Evolutionary conservation across 352 stramenopile genomes (phyloP).

Genomic region (Phytophthora melonis): DNA sequence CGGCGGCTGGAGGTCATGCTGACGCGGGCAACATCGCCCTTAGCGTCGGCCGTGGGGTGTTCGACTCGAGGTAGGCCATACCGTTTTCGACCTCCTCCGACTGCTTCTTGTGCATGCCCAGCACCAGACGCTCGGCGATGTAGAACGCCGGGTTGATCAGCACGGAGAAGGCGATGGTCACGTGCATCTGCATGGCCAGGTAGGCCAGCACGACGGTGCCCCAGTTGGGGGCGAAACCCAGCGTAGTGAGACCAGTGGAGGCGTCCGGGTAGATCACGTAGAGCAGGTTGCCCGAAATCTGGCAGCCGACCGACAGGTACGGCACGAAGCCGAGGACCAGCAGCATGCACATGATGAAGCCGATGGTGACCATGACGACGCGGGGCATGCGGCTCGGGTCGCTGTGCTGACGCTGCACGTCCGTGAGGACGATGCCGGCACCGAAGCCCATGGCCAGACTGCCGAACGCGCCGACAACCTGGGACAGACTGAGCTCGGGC

Average conservation of each 20-base stretch:
- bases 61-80: conserved; percentile 31
- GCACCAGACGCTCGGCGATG: conserved; percentile 56
- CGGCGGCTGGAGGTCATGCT: conserved; percentile 49
- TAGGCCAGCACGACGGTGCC: conserved; percentile 54
- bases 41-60: conserved; percentile 32
- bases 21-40: conserved; percentile 32
- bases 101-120: conserved; percentile 61
- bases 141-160: conserved; percentile 64
- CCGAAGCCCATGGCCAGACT: conserved; percentile 74
- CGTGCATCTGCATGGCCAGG: conserved; percentile 51
- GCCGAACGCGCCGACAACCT: conserved; percentile 64
- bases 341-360: conserved; percentile 65
- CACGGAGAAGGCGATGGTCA: conserved; percentile 53
- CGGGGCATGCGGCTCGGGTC: conserved; percentile 40
- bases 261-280: conserved; percentile 61
- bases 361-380: conserved; percentile 56
- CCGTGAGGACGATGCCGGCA: conserved; percentile 66
- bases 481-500: conserved; percentile 56
- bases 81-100: conserved; percentile 49
- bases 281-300: conserved; percentile 72
- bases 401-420: conserved; percentile 62
- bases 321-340: conserved; percentile 53
- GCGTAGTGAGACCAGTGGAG: conserved; percentile 36
- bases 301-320: conserved; percentile 67
- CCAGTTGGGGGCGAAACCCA: conserved; percentile 55